Base-by-base conservation (phyloP, 495 filamentous ascomycete species). In the Hypomontagnella monticulosa region DNA sequence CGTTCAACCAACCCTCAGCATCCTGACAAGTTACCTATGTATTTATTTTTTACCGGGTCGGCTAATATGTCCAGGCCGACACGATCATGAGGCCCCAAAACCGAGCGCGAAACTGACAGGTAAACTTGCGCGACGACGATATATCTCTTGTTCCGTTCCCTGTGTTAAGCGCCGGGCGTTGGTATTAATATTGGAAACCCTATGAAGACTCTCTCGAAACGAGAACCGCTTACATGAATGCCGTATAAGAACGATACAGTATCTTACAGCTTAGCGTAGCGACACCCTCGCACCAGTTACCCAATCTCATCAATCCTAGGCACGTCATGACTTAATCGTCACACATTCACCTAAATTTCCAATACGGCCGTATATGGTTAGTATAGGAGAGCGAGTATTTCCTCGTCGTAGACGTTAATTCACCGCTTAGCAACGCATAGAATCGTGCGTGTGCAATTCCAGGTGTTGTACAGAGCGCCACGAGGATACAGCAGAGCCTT, bases 341-440 rank as follows among this genome's bases (percentile, higher is more conserved):
- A 60, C 38, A 69, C 66, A 43, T 69, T 40, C 43, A 15, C 42
- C 51, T 20, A 60, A 59, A 69, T 69, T 55, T 47, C 63, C 11
- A 60, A 42, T 69, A 69, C 66, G 66, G 66, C 66, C 66, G 66
- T 69, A 69, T 16, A 59, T 63, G 48, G 32, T 10, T 43, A 68
- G 43, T 55, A 16, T 47, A 51, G 30, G 19, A 38, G 42, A 59
- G 54, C 49, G 48, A 63, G 19, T 19, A 43, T 34, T 9, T 51
- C 15, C 2, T 53, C 15, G 54, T 38, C 53, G 47, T 37, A 62
- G 30, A 27, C 42, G 55, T 41, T 42, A 55, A 44, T 46, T 44
- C 41, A 53, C 65, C 36, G 48, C 58, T 36, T 51, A 44, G 34
- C 51, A 41, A 34, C 30, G 8, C 38, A 16, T 48, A 49, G 43